Evolutionary conservation across 108 stramenopile genomes (phyloP).

Genomic region (Skeletonema marinoi): DNA sequence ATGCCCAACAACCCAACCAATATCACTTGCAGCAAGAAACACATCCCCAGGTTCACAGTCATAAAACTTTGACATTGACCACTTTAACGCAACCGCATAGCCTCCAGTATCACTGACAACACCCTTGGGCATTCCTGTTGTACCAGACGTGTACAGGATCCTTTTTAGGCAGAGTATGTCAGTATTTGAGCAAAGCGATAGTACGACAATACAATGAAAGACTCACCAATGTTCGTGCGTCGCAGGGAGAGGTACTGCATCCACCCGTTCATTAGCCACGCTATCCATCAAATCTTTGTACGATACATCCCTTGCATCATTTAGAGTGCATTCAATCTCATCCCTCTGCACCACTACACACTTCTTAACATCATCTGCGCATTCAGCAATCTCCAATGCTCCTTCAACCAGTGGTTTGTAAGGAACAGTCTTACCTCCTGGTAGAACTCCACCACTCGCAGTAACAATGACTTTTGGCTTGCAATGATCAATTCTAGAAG

Average conservation of each 20-base stretch:
- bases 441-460: slow-evolving; percentile 65
- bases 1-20: slow-evolving; percentile 86
- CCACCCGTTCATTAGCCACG: slow-evolving; percentile 5
- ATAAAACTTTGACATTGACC: slow-evolving; percentile 68
- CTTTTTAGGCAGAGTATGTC: neutral
- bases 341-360: slow-evolving; percentile 63
- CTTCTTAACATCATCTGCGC: slow-evolving; percentile 34
- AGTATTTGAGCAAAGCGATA: neutral
- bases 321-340: slow-evolving; percentile 35
- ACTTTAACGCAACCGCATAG: slow-evolving; percentile 67
- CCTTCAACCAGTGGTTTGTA: slow-evolving; percentile 71
- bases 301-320: slow-evolving; percentile 41
- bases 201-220: slow-evolving; percentile 58
- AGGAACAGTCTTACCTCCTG: slow-evolving; percentile 51
- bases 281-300: slow-evolving; percentile 44
- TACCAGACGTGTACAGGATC: slow-evolving; percentile 46
- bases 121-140: slow-evolving; percentile 83
- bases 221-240: slow-evolving; percentile 59
- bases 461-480: slow-evolving; percentile 73
- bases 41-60: slow-evolving; percentile 65
- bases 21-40: slow-evolving; percentile 72
- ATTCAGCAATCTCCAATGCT: slow-evolving; percentile 58
- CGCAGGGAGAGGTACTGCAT: slow-evolving; percentile 54
- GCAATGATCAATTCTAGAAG: slow-evolving; percentile 69
- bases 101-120: slow-evolving; percentile 73